These are phyloP conservation scores for Aspergillus caelatus DNA, from an alignment of 2,329 filamentous ascomycete species.

Conservation along the genomic window DNA sequence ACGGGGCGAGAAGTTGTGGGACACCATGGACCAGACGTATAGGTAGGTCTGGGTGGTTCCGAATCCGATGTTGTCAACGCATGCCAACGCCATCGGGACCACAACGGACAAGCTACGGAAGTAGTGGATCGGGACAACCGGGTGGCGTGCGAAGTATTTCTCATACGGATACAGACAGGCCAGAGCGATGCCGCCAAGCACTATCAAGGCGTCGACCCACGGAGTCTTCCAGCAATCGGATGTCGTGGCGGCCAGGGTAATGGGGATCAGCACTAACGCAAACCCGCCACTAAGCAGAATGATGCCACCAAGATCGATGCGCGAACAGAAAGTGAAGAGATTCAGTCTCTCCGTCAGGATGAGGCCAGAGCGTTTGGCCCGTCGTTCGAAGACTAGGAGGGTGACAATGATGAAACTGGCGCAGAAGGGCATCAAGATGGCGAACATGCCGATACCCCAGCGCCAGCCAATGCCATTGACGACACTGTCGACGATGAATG, in stretches of 20 bases:
- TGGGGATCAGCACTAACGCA: constrained; percentile 51
- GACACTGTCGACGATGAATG: constrained; percentile 45
- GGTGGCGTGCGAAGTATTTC: constrained; percentile 45
- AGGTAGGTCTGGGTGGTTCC: constrained; percentile 52
- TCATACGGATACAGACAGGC: constrained; percentile 54
- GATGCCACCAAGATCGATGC: constrained; percentile 46
- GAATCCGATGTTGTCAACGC: constrained; percentile 50
- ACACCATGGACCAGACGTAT: constrained; percentile 51
- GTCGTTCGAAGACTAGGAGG: constrained; percentile 41
- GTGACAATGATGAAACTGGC: constrained; percentile 41
- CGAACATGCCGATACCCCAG: constrained; percentile 51
- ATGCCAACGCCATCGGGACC: constrained; percentile 43
- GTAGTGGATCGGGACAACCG: constrained; percentile 51
- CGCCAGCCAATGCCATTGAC: constrained; percentile 47
- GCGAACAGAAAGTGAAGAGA: constrained; percentile 33
- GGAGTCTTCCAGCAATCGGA: constrained; percentile 48
- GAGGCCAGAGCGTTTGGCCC: constrained; percentile 33
- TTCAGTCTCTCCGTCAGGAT: constrained; percentile 28
- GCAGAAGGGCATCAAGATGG: constrained; percentile 45
- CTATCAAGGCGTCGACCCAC: constrained; percentile 51
- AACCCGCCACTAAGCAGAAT: constrained; percentile 54
- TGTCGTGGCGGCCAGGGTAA: constrained; percentile 49
- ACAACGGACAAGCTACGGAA: constrained; percentile 49
- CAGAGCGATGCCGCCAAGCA: constrained; percentile 47
- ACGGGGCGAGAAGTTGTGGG: constrained; percentile 44